Evolutionary conservation across 148 eudicot species (phyloP), one percentile per base, ranked within the genome.

Genomic region (Persicaria maculosa): DNA sequence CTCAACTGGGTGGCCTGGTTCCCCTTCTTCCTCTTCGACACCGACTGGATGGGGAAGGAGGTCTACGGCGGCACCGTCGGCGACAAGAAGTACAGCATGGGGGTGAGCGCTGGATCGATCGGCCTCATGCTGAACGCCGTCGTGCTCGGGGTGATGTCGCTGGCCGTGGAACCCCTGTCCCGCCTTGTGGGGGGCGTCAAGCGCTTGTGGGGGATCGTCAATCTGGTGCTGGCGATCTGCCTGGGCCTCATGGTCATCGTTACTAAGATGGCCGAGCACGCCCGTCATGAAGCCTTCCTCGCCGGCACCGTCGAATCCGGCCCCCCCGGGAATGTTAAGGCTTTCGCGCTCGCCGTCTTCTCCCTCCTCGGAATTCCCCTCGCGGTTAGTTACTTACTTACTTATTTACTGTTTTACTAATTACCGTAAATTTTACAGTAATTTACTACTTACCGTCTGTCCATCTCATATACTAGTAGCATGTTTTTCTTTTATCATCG

Each of bases 11-110:
- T 91, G 31, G 90, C 88, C 0, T 91, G 94, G 94, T 91, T 89
- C 68, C 89, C 97, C 0, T 91, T 89, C 77, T 22, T 88, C 50
- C 76, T 85, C 80, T 91, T 75, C 75, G 88, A 91, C 73, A 91
- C 97, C 9, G 97, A 91, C 70, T 91, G 97, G 97, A 89, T 89
- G 78, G 94, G 92, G 9, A 77, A 61, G 11, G 97, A 91, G 77
- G 85, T 91, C 4, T 91, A 83, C 50, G 97, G 97, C 9, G 97
- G 97, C 11, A 79, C 80, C 0, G 0, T 86, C 82, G 86, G 86
- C 5, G 67, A 16, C 71, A 8, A 17, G 9, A 48, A 53, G 0
- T 90, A 86, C 61, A 86, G 84, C 45, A 78, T 47, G 17, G 98
- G 98, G 4, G 98, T 94, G 0, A 76, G 86, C 6, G 81, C 83